These are phyloP conservation scores for Alternaria consortialis DNA, from an alignment of 2,329 filamentous ascomycete genomes.

Conservation along the genomic window DNA sequence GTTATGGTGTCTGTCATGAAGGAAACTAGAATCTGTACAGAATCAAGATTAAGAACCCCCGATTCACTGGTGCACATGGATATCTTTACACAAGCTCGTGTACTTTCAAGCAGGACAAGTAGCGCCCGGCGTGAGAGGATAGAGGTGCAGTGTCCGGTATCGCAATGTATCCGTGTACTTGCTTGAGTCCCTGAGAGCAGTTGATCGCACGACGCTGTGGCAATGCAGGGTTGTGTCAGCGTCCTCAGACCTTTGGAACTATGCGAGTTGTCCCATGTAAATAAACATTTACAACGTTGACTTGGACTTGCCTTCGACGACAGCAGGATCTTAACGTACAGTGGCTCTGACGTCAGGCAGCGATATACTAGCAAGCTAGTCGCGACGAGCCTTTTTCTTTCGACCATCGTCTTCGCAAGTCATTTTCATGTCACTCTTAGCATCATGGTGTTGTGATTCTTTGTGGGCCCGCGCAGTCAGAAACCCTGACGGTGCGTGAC, in stretches of 20 bases:
- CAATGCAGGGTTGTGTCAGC: no score
- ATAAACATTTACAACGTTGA: no score
- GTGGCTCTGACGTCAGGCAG: neutral
- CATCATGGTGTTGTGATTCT: neutral
- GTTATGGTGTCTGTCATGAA: neutral
- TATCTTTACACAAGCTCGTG: no score
- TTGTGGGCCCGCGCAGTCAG: neutral
- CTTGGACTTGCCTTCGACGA: neutral
- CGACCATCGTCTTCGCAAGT: neutral
- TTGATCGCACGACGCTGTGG: neutral
- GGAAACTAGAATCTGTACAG: neutral
- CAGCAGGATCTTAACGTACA: neutral
- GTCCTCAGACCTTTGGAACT: neutral
- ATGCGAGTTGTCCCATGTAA: neutral
- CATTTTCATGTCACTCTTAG: neutral
- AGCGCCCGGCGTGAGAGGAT: neutral
- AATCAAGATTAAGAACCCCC: neutral
- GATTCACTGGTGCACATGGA: neutral
- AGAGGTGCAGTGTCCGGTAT: neutral
- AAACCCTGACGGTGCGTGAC: conserved; percentile 10
- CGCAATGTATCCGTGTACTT: neutral
- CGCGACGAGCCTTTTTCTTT: neutral
- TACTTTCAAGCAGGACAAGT: neutral
- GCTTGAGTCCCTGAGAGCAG: neutral
- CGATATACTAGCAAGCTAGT: neutral